Conservation (phyloP, 352 stramenopile species). For the Thalassiosira livingstoniorum region DNA sequence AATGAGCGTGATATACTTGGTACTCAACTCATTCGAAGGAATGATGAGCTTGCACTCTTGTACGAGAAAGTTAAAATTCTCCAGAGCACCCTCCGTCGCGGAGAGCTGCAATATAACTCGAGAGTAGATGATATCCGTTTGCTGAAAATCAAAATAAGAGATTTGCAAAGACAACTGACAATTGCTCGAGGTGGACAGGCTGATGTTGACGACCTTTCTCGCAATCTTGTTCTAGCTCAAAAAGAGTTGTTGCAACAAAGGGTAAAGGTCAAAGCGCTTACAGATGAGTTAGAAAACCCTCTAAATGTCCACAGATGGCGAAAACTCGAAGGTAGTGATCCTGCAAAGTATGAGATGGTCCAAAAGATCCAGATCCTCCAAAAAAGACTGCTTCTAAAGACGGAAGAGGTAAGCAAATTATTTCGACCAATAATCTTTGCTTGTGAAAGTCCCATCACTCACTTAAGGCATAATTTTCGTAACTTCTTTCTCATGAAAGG, state of each 20-base stretch:
- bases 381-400: slow-evolving; percentile 94
- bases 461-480: too few relatives aligned
- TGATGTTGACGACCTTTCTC: slow-evolving; percentile 88
- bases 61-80: slow-evolving; percentile 98
- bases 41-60: slow-evolving; percentile 95
- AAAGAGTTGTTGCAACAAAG: slow-evolving; percentile 94
- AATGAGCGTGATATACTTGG: slow-evolving; percentile 96
- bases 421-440: too few relatives aligned
- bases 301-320: slow-evolving; percentile 98
- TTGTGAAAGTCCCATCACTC: too few relatives aligned
- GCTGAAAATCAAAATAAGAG: slow-evolving; percentile 94
- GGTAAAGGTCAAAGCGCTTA: slow-evolving; percentile 95
- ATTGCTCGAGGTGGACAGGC: slow-evolving; percentile 91
- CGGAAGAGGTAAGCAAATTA: slow-evolving; percentile 86
- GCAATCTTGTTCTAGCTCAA: slow-evolving; percentile 88
- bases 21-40: slow-evolving; percentile 95
- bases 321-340: slow-evolving; percentile 96
- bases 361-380: slow-evolving; percentile 97
- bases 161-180: slow-evolving; percentile 92
- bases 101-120: slow-evolving; percentile 90
- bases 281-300: slow-evolving; percentile 95
- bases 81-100: slow-evolving; percentile 92
- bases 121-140: slow-evolving; percentile 93
- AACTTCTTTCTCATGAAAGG: neutral
- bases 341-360: slow-evolving; percentile 94